These are phyloP conservation scores for Deakozyma indianensis DNA, from an alignment of 805 yeast genomes.

Conservation along the genomic window DNA sequence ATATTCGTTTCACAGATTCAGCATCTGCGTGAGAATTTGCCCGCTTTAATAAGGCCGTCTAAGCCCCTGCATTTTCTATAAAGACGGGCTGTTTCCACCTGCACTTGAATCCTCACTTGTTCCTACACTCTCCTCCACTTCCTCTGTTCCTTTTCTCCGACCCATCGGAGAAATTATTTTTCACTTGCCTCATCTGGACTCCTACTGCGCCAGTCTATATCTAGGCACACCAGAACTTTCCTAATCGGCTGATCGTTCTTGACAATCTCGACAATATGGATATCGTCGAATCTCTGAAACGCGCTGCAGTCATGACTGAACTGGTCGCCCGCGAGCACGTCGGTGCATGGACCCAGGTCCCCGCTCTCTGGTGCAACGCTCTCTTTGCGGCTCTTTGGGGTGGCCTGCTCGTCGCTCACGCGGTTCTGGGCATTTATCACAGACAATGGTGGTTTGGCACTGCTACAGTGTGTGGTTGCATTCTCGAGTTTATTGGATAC, in stretches of 20 bases:
- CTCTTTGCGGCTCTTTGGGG: neutral
- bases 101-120: no score
- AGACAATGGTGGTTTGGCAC: conserved; percentile 54
- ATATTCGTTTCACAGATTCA: no score
- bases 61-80: no score
- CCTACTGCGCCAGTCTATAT: neutral
- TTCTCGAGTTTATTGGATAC: conserved; percentile 56
- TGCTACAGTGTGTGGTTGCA: conserved; percentile 40
- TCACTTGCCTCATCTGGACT: neutral
- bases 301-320: neutral
- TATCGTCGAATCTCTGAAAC: neutral
- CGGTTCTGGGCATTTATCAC: conserved; percentile 28
- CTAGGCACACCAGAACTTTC: no score
- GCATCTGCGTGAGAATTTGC: no score
- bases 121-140: no score
- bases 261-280: no score
- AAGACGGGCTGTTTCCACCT: no score
- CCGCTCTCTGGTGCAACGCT: neutral
- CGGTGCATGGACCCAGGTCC: neutral
- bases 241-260: no score
- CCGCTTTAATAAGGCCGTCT: no score
- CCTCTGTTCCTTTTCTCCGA: no score
- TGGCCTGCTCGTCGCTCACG: conserved; percentile 23
- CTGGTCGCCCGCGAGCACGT: neutral
- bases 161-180: no score